Evolutionary conservation across 139 green algal species (phyloP).

Genomic region (Chlamydomonas incerta): DNA sequence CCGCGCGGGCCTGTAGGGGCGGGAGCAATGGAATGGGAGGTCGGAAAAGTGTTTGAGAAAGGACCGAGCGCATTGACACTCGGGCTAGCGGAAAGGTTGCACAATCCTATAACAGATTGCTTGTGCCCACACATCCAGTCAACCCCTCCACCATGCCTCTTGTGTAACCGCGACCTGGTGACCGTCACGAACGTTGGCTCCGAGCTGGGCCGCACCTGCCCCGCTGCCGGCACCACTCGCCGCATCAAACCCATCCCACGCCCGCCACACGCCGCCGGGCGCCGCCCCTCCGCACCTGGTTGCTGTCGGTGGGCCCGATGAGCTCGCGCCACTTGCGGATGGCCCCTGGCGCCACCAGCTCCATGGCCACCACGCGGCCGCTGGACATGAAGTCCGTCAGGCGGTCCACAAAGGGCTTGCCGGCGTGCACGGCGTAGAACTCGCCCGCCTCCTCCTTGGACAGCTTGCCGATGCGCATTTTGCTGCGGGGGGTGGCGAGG

Average conservation of each 20-base stretch:
- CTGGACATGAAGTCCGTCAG: constrained; percentile 81
- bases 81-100: too few species aligned
- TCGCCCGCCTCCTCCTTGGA: constrained; percentile 64
- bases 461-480: constrained; percentile 71
- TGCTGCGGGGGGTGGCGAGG: constrained; percentile 49
- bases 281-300: constrained; percentile 18
- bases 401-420: constrained; percentile 76
- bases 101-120: too few species aligned
- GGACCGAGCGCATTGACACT: too few species aligned
- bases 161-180: too few species aligned
- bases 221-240: too few species aligned
- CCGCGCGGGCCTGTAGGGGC: constrained; percentile 52
- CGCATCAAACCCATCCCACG: not conserved
- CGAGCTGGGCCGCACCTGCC: too few species aligned
- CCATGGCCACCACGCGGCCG: constrained; percentile 78
- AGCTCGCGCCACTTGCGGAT: constrained; percentile 71
- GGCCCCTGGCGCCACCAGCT: constrained; percentile 72
- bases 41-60: not conserved
- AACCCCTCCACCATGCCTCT: too few species aligned
- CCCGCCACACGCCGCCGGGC: not conserved
- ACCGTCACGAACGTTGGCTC: too few species aligned
- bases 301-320: constrained; percentile 57
- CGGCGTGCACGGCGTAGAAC: constrained; percentile 82
- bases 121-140: too few species aligned
- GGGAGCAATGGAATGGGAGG: too few species aligned